Conservation (phyloP, 192 early-diverging fungal genomes). For the Backusella mclennaniae region DNA sequence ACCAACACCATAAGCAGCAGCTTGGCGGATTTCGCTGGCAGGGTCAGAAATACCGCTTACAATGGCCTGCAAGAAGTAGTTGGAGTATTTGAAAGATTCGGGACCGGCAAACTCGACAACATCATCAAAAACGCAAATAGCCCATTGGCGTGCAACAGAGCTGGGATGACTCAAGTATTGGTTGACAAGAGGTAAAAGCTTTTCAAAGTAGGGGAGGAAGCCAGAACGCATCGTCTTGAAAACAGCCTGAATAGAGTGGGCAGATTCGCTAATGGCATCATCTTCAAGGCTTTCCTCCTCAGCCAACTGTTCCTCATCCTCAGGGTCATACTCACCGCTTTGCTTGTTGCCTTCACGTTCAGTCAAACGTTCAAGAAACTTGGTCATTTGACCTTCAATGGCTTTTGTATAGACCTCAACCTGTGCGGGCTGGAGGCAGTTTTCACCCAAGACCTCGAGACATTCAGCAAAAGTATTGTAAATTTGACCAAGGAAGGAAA, state of each 20-base stretch:
- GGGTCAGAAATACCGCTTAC: constrained; percentile 51
- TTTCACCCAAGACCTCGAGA: constrained; percentile 63
- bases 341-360: constrained; percentile 72
- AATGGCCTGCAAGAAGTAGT: constrained; percentile 68
- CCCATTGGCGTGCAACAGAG: constrained; percentile 84
- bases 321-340: constrained; percentile 84
- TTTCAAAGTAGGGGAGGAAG: constrained; percentile 82
- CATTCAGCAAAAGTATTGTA: constrained; percentile 77
- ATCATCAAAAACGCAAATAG: constrained; percentile 91
- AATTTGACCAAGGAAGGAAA: constrained; percentile 72
- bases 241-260: constrained; percentile 77
- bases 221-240: constrained; percentile 70
- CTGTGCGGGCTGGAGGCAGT: constrained; percentile 61
- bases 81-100: constrained; percentile 59
- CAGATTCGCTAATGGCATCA: constrained; percentile 80
- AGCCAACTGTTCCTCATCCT: constrained; percentile 86
- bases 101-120: constrained; percentile 89
- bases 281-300: constrained; percentile 84
- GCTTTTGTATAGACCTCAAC: constrained; percentile 71
- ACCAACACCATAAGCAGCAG: constrained; percentile 92
- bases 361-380: constrained; percentile 74
- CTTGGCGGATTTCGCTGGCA: constrained; percentile 82
- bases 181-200: constrained; percentile 69
- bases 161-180: constrained; percentile 64
- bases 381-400: constrained; percentile 68